Base-by-base conservation (phyloP, 2,329 filamentous ascomycete species). In the Catunica adiposa region DNA sequence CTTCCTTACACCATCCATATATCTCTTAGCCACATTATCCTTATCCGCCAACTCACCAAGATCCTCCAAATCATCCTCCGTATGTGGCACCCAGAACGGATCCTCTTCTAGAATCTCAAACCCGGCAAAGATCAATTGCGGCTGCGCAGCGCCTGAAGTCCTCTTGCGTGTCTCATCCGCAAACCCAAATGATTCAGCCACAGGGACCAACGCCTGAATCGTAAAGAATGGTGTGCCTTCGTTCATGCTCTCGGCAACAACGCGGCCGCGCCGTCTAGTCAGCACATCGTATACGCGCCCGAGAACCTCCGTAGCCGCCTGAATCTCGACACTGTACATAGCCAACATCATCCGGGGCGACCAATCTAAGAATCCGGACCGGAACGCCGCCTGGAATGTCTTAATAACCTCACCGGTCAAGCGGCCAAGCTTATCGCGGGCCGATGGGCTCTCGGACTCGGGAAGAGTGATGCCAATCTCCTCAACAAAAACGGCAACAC, bases 321-420 rank as follows among this genome's bases (percentile, higher is more conserved):
- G 92, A 64, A 98, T 97, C 67, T 97, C 92, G 67, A 90, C 95
- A 56, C 81, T 88, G 72, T 98, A 98, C 88, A 97, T 97, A 53
- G 92, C 92, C 47, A 98, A 80, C 71, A 97, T 80, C 62, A 98
- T 79, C n/a, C 92, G 82, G 0, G 92, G 86, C 40, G 84, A 90
- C 92, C 92, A 98, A 73, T 97, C 92, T 17, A 96, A 73, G 73
- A 97, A 95, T 22, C 83, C 90, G 60, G 83, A 75, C 53, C 83
- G 79, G 59, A 98, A 88, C n/a, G 83, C 79, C 48, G 87, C 82
- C 62, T 90, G 87, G 17, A 90, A 82, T 0, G 86, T 84, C 67
- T 89, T 89, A 71, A 98, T 95, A 47, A 94, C 80, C 70, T 97
- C 92, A 60, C 92, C 89, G 0, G 89, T 97, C 0, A 97, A 73